Evolutionary conservation across 225 moss, liverwort and hornwort genomes (phyloP), one percentile per base, ranked within the genome.

Genomic region (Marchantia paleacea): DNA sequence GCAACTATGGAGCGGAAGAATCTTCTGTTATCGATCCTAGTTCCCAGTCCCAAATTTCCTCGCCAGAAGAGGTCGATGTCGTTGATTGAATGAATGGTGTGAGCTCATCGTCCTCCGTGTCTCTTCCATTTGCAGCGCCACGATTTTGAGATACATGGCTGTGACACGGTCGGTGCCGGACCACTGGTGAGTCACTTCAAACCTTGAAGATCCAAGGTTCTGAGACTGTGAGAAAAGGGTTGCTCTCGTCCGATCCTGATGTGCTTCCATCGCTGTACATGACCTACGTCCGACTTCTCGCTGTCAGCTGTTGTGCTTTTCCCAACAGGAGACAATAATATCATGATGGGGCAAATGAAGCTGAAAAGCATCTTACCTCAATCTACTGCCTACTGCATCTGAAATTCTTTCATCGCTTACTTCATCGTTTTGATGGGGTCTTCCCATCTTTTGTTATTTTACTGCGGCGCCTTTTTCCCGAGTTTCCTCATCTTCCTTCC

Each of bases 111-210:
- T 30, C 13, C 30, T 13, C 15, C 14, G 26, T 68, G 13, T 30
- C 30, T 30, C 12, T 30, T 61, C n/a, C 18, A 24, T 73, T 55
- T 86, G 88, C 91, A 96, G 90, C 80, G 90, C 90, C 89, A 87
- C 96, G 54, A 96, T 96, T 75, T 72, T 92, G 81, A 84, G 87
- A 87, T 94, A 96, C 73, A 86, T 94, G 78, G 88, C 87, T 52
- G 81, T 85, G 48, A 89, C 86, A 28, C 88, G 88, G 62, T 88
- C 96, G 84, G 88, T 92, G 14, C 85, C 88, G 68, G 92, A 94
- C 80, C 96, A 91, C 75, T 94, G 96, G 92, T 94, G 78, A 87
- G 77, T 54, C 7, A 14, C n/a, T 19, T 67, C 0, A 67, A 29
- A 67, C 5, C 39, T 39, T 39, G 39, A 5, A 39, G 39, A 2